These are phyloP conservation scores for Artemisia annua DNA, from an alignment of 129 eudicot species.

Conservation along the genomic window DNA sequence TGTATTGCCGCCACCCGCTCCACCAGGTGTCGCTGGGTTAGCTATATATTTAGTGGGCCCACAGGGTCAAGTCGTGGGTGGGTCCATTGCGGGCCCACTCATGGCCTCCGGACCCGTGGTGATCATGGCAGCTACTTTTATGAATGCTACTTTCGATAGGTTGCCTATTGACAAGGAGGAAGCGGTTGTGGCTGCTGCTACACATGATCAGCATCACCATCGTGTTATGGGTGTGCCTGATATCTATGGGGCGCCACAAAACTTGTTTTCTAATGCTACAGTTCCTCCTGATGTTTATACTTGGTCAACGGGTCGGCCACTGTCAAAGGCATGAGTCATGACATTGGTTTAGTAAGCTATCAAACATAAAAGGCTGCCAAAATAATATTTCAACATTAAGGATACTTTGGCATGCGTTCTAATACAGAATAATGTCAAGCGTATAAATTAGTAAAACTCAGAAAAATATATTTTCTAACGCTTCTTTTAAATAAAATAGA, in stretches of 20 bases:
- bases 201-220: too few species aligned
- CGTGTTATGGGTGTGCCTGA: constrained; percentile 28
- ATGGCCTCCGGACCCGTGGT: constrained; percentile 73
- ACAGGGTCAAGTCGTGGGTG: constrained; percentile 77
- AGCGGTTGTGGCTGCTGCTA: too few species aligned
- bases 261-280: too few species aligned
- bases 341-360: too few species aligned
- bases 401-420: background rate
- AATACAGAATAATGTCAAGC: background rate
- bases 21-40: constrained; percentile 54
- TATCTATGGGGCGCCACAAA: constrained; percentile 38
- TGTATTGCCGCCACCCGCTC: constrained; percentile 61
- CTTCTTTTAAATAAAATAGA: background rate
- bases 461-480: background rate
- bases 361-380: too few species aligned
- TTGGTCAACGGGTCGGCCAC: too few species aligned
- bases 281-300: too few species aligned
- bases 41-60: constrained; percentile 64
- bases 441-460: background rate
- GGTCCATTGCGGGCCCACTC: constrained; percentile 64
- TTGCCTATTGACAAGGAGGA: too few species aligned
- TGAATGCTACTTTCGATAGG: too few species aligned
- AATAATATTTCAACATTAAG: too few species aligned
- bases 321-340: too few species aligned
- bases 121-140: constrained; percentile 58